Percentiles rank a stretch among this genome's conserved stretches.
Conservation (phyloP, 176 grass and related monocot species). For the Hyparrhenia diplandra region DNA sequence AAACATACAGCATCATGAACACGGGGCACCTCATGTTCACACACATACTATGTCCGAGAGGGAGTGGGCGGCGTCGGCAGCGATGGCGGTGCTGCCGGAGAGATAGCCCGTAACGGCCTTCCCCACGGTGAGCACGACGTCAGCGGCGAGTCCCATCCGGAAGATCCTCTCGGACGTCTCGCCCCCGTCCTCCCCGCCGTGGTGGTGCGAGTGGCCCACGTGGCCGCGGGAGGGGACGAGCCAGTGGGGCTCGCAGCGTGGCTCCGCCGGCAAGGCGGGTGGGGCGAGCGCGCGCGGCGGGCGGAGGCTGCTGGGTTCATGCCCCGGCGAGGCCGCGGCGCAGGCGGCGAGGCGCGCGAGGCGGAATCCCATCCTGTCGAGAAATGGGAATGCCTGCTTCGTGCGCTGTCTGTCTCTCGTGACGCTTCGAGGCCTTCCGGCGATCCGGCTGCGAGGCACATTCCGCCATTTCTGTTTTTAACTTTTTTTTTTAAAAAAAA, state of each 20-base stretch:
- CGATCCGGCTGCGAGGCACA: not conserved
- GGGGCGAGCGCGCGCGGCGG: constrained; percentile 1
- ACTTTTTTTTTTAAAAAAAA: too few relatives aligned
- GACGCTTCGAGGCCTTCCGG: not conserved
- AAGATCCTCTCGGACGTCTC: constrained; percentile 57
- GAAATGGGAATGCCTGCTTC: not conserved
- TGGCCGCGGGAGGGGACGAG: constrained; percentile 35
- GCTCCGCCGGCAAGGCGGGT: not conserved
- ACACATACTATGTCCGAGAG: constrained; percentile 79
- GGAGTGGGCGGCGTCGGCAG: constrained; percentile 88
- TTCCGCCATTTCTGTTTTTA: not conserved
- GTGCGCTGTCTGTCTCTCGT: not conserved
- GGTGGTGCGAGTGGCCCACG: constrained; percentile 41
- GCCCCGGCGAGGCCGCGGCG: constrained; percentile 13
- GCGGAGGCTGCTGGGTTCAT: not conserved
- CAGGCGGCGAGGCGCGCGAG: constrained; percentile 36
- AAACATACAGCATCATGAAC: not conserved
- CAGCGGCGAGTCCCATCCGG: constrained; percentile 61
- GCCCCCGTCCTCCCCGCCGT: constrained; percentile 11
- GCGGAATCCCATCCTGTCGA: constrained; percentile 58
- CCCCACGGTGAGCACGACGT: constrained; percentile 56
- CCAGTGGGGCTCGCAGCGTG: constrained; percentile 31
- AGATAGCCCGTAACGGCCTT: constrained; percentile 73
- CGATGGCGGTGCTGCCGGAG: constrained; percentile 85
- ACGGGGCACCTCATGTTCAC: not conserved